These are phyloP conservation scores for Allium fistulosum DNA, from an alignment of 106 monocot species.

Conservation along the genomic window DNA sequence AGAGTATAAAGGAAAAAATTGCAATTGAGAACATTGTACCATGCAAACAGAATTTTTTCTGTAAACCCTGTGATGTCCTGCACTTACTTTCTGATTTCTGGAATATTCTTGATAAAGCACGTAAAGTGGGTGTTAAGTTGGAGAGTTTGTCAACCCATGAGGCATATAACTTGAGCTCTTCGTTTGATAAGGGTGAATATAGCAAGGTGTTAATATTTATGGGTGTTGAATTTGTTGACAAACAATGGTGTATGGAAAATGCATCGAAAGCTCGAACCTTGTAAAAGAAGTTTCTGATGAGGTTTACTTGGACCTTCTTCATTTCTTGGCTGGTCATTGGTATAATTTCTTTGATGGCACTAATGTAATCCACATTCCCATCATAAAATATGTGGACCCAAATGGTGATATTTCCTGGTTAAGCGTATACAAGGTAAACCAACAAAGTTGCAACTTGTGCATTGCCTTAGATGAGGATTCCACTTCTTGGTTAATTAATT, in stretches of 20 bases:
- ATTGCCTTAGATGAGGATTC: constrained; percentile 11
- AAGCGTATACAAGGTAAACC: constrained; percentile 7
- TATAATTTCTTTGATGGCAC: not conserved
- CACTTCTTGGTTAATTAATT: constrained; percentile 26
- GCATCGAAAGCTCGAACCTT: constrained; percentile 22
- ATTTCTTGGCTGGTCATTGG: constrained; percentile 25
- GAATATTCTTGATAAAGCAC: constrained; percentile 17
- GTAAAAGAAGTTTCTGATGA: constrained; percentile 18
- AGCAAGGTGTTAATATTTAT: constrained; percentile 18
- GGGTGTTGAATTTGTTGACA: constrained; percentile 12
- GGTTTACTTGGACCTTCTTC: constrained; percentile 23
- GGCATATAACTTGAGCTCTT: constrained; percentile 15
- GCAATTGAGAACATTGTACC: constrained; percentile 24
- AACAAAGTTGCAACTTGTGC: not conserved
- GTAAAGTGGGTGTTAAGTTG: constrained; percentile 10
- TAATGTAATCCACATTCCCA: constrained; percentile 13
- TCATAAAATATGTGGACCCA: constrained; percentile 17
- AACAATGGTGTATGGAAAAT: constrained; percentile 35
- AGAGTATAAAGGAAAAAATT: constrained; percentile 19
- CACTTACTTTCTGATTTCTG: constrained; percentile 20
- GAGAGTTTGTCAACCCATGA: constrained; percentile 21
- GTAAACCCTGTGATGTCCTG: constrained; percentile 18
- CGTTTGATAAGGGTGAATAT: constrained; percentile 18
- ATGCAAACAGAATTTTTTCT: constrained; percentile 27
- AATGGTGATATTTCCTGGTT: constrained; percentile 12